Base-by-base conservation (phyloP, 805 yeast species). In the Lipomyces yamanashiensis region DNA sequence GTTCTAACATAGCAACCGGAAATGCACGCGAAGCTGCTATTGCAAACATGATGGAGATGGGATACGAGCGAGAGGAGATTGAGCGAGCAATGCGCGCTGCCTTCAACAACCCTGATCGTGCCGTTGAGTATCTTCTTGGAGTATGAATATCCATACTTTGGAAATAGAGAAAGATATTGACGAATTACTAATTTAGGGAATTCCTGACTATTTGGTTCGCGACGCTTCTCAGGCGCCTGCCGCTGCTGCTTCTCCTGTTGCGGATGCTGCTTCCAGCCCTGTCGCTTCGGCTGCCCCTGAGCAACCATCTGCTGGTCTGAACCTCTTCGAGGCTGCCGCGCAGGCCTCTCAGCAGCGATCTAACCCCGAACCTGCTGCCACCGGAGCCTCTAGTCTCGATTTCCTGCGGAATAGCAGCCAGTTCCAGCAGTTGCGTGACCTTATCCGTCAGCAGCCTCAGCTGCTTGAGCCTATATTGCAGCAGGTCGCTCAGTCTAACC, bases 91-190 rank as follows among this genome's bases (percentile, higher is more conserved):
- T 95, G 74, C 86, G 96, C 71, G 96, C 97, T 15, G 98, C 99
- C 0, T 95, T 86, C 79, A 93, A 93, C 78, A 92, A 95, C 77
- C 98, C 99, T 21, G 98, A 93, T 75, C 86, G 99, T 72, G 99
- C 99, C 0, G 98, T 95, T 13, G 99, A 95, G 75, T 92, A 93
- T 75, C 81, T 95, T 56, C 79, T 95, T 68, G 90, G 92, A 53
- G 71, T 64, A 64, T 1, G 64, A 39, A 2, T 12, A 47, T 5
- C 33, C 54, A 12, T 4, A n/a, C 9, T 41, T 36, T 34, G 9
- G 12, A 7, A 12, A 37, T 28, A 39, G 40, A 36, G 40, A 21
- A 28, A 28, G n/a, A 2, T 28, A 6, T 7, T 10, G 15, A 15
- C n/a, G n/a, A 41, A 4, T 9, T 40, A 21, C n/a, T 34, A 15